Base-by-base conservation (phyloP, 202 grass and related monocot genomes). In the Carex arenaria region DNA sequence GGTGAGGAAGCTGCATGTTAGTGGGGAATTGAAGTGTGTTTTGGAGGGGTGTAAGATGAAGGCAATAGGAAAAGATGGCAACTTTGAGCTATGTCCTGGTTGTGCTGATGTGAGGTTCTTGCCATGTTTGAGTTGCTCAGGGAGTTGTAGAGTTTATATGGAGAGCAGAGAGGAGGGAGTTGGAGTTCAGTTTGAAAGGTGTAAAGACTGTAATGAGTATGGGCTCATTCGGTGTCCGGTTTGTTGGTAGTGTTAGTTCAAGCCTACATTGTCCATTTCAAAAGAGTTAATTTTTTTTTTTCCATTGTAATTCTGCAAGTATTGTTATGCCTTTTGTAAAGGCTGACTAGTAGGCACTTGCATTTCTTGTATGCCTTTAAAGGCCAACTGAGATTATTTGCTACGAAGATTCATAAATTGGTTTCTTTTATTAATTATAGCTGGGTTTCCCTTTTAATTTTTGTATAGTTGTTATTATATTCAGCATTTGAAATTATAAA, bases 151-250 rank as follows among this genome's bases (percentile, higher is more conserved):
- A 88, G 6, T 97, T n/a, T 91, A 88, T 52, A 63, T 90, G 18
- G 87, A 91, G 52, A 69, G 60, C 10, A 83, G 74, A n/a, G 82
- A 70, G 0, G 42, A 70, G 0, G 42, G 56, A 6, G 79, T 18
- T 18, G 52, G n/a, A n/a, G 22, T 15, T 53, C 84, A 84, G 69
- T 92, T 94, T 81, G 82, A 79, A 78, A 83, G 86, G 19, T 97
- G 94, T 79, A 64, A 84, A 10, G 88, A 92, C 45, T 94, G 94
- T 90, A 94, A 97, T 12, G 91, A 97, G 86, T 88, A 94, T 60
- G 94, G 94, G 4, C 86, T 94, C 68, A 31, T 76, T 36, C 14
- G 23, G 23, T 56, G 52, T n/a, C 72, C 52, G 10, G 51, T 76
- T 18, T 76, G 72, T 32, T 53, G 23, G 72, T 75, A 75, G 23